Base-by-base conservation (phyloP, 2,329 filamentous ascomycete genomes). In the Fusarium mangiferae region DNA sequence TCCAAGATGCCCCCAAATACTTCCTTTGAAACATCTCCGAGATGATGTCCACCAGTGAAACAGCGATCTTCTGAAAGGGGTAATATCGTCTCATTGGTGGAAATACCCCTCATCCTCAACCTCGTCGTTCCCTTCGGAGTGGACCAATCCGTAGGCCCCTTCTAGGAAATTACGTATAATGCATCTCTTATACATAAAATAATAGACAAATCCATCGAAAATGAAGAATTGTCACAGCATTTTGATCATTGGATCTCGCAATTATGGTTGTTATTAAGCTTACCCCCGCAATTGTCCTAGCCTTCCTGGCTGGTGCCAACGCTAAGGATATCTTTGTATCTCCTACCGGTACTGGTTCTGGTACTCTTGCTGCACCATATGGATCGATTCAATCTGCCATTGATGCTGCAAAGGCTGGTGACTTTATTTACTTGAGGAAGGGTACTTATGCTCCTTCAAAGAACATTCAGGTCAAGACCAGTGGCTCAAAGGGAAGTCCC, bases 391-490 rank as follows among this genome's bases (percentile, higher is more conserved):
- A 87, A 75, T 78, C 80, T 7, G 86, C 85, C 1, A 82, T 87
- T 9, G 76, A 86, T 71, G 82, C 80, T 30, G 86, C 85, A 20
- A 81, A 79, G 13, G 83, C 86, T 35, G 86, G 86, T 11, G 85
- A 86, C 63, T 84, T 80, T 12, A 85, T 87, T 42, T 83, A 83
- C 49, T 79, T 87, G 7, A 83, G 83, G 13, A 84, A 85, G 14
- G 85, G 86, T 60, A 85, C 81, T n/a, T 87, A 87, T 78, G 78
- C 80, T 45, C 84, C 83, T 0, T 83, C 83, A 1, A 82, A 81
- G 41, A 87, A 87, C 75, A 85, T 87, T 51, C 84, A 87, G 72
- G 81, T 87, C 76, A 83, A 79, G 48, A 84, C 84, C 62, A 83
- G 81, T 39, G 85, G 86, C 33, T 85, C 82, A 2, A 71, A 79